Evolutionary conservation across 2,329 filamentous ascomycete species (phyloP).

Genomic region (Thelonectria rubi): DNA sequence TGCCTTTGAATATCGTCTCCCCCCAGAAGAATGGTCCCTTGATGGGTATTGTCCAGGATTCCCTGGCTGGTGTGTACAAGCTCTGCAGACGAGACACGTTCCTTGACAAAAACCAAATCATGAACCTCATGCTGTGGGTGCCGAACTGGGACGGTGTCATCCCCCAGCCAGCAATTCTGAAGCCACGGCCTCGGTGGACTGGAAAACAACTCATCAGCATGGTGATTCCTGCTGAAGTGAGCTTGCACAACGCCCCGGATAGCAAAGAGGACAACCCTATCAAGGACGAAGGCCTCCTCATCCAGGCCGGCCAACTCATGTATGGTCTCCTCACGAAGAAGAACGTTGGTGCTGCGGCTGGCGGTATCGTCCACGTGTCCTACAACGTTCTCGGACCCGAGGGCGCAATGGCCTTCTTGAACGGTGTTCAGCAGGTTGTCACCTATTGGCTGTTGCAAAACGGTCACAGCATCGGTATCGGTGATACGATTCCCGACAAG

Average conservation of each 20-base stretch:
- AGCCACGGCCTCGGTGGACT: slow-evolving; percentile 93
- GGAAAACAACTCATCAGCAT: slow-evolving; percentile 98
- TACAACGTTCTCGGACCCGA: slow-evolving; percentile 93
- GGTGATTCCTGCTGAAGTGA: slow-evolving; percentile 88
- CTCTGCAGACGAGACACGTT: slow-evolving; percentile 93
- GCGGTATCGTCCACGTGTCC: slow-evolving; percentile 93
- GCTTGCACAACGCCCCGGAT: slow-evolving; percentile 72
- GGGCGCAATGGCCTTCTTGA: slow-evolving; percentile 93
- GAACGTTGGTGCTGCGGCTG: slow-evolving; percentile 86
- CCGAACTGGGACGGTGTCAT: slow-evolving; percentile 97
- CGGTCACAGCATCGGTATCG: slow-evolving; percentile 97
- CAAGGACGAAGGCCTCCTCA: slow-evolving; percentile 80
- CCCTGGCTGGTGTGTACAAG: slow-evolving; percentile 95
- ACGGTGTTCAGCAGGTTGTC: slow-evolving; percentile 91
- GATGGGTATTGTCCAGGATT: slow-evolving; percentile 99
- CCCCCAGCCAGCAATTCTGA: slow-evolving; percentile 91
- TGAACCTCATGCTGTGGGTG: slow-evolving; percentile 98
- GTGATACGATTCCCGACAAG: slow-evolving; percentile 94
- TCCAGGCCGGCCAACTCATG: slow-evolving; percentile 88
- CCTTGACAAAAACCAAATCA: slow-evolving; percentile 87
- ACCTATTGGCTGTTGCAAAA: slow-evolving; percentile 98
- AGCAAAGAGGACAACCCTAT: slow-evolving; percentile 68
- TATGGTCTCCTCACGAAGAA: slow-evolving; percentile 95
- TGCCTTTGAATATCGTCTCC: slow-evolving; percentile 98
- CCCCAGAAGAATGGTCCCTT: slow-evolving; percentile 95